Percentiles rank a stretch among this genome's conserved stretches.
Evolutionary conservation across 2,329 filamentous ascomycete species (phyloP).

Genomic region (Fusarium illudens): DNA sequence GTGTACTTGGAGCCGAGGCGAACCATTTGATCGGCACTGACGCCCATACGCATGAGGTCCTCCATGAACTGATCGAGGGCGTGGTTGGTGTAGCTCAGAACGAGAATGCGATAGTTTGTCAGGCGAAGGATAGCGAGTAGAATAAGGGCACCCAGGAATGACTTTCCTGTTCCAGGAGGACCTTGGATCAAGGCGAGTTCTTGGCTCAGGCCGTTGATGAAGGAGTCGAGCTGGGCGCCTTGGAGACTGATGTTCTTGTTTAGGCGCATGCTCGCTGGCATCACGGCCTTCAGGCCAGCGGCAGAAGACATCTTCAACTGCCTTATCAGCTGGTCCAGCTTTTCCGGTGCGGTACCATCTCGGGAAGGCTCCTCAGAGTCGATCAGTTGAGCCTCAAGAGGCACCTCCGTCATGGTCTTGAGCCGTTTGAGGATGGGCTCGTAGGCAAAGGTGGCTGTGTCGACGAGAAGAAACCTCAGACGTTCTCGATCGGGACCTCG

Average conservation of each 20-base stretch:
- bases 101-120: slow-evolving; percentile 63
- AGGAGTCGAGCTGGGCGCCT: slow-evolving; percentile 62
- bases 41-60: slow-evolving; percentile 68
- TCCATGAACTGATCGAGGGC: slow-evolving; percentile 72
- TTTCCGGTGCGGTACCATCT: slow-evolving; percentile 10
- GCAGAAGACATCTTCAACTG: background rate
- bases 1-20: slow-evolving; percentile 70
- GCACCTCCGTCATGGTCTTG: slow-evolving; percentile 63
- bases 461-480: slow-evolving; percentile 64
- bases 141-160: slow-evolving; percentile 73
- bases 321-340: slow-evolving; percentile 2
- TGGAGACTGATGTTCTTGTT: slow-evolving; percentile 40
- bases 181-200: slow-evolving; percentile 73
- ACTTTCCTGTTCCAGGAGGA: slow-evolving; percentile 80
- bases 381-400: slow-evolving; percentile 64
- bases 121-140: slow-evolving; percentile 63
- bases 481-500: slow-evolving; percentile 31
- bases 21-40: slow-evolving; percentile 60
- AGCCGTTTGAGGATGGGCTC: slow-evolving; percentile 71
- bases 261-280: slow-evolving; percentile 21
- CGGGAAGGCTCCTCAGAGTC: slow-evolving; percentile 23
- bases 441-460: slow-evolving; percentile 73
- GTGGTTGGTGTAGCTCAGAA: slow-evolving; percentile 75
- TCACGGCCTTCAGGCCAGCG: background rate
- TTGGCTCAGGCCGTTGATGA: slow-evolving; percentile 62